Percentiles rank a stretch among this genome's conserved stretches.
Evolutionary conservation across 75 land plant genomes (phyloP).

Genomic region (Adiantum capillusveneris): DNA sequence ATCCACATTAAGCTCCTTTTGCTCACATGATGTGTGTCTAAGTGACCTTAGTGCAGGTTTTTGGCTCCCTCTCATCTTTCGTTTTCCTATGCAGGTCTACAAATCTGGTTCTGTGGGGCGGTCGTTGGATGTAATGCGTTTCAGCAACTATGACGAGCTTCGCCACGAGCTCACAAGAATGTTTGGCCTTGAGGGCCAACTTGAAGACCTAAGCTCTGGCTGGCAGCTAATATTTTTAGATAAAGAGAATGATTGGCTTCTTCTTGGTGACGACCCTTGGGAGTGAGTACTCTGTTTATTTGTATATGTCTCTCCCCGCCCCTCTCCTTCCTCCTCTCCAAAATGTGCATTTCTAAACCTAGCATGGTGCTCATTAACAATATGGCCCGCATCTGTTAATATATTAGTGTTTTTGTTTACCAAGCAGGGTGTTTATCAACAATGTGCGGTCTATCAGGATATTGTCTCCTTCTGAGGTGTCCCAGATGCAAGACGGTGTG

Average conservation of each 20-base stretch:
- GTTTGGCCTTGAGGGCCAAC: conserved; percentile 74
- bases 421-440: conserved; percentile 81
- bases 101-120: conserved; percentile 71
- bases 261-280: conserved; percentile 91
- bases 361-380: too few relatives aligned
- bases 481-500: conserved; percentile 85
- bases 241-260: conserved; percentile 85
- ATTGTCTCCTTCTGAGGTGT: conserved; percentile 80
- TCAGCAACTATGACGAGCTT: conserved; percentile 66
- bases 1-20: background rate
- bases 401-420: too few relatives aligned
- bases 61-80: background rate
- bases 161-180: conserved; percentile 66
- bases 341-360: too few relatives aligned
- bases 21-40: background rate
- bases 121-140: conserved; percentile 57
- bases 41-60: background rate
- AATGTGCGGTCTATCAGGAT: conserved; percentile 95
- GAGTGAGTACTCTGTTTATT: conserved; percentile 41
- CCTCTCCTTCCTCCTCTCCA: too few relatives aligned
- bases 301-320: background rate
- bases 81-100: conserved; percentile 42
- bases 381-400: too few relatives aligned
- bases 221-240: conserved; percentile 96
- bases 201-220: conserved; percentile 93